Percentiles rank a stretch among this genome's conserved stretches.
Evolutionary conservation across 257 asterid species (phyloP).

Genomic region (Scutellaria baicalensis): DNA sequence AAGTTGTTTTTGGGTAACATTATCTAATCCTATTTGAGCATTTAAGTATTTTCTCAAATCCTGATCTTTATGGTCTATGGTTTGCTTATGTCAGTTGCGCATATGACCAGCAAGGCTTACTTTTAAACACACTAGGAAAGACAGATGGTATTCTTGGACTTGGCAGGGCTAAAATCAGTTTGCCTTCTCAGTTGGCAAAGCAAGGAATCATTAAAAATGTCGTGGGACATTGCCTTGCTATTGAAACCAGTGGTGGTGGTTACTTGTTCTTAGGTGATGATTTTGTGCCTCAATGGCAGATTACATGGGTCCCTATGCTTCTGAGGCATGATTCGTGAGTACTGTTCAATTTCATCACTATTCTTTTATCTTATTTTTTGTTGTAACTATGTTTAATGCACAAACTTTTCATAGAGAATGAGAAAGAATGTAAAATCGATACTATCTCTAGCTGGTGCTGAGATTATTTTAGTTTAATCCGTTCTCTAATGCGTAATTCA

Average conservation of each 20-base stretch:
- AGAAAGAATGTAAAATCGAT: neutral
- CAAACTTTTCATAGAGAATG: neutral
- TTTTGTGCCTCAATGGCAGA: constrained; percentile 51
- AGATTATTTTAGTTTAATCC: neutral
- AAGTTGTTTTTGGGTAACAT: constrained; percentile 59
- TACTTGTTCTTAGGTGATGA: constrained; percentile 69
- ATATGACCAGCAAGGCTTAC: constrained; percentile 74
- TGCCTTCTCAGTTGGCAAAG: constrained; percentile 64
- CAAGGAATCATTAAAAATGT: constrained; percentile 53
- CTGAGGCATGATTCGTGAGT: constrained; percentile 38
- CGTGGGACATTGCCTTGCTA: constrained; percentile 64
- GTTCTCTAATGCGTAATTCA: neutral
- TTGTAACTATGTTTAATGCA: neutral
- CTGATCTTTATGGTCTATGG: constrained; percentile 9
- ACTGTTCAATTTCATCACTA: neutral
- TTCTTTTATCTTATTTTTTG: neutral
- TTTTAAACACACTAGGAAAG: constrained; percentile 49
- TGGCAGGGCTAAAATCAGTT: constrained; percentile 58
- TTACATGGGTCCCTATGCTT: constrained; percentile 72
- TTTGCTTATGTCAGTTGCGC: constrained; percentile 49
- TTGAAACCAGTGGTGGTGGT: constrained; percentile 48
- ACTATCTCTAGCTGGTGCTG: neutral
- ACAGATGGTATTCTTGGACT: constrained; percentile 81
- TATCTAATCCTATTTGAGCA: neutral
- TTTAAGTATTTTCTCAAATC: neutral